Conservation (phyloP, 1,284 basidiomycete species). For the Ceratobasidium sp. region DNA sequence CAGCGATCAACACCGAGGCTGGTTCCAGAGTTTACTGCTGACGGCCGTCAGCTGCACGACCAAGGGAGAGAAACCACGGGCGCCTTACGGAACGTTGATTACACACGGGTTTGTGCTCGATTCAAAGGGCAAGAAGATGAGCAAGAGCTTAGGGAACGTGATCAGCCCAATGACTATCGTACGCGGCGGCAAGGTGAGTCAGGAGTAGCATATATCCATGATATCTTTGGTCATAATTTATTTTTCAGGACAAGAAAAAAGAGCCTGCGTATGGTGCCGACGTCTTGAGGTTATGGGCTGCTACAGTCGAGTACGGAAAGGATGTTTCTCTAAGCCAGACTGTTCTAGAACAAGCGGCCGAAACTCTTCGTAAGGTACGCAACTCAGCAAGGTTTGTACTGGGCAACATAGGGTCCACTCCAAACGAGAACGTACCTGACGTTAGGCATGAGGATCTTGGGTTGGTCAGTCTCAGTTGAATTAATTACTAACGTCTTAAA, state of each 20-base stretch:
- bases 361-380: slow-evolving; percentile 85
- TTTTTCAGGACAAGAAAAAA: slow-evolving; percentile 69
- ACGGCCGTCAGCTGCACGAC: slow-evolving; percentile 75
- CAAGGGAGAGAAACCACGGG: slow-evolving; percentile 50
- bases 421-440: slow-evolving; percentile 49
- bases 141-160: slow-evolving; percentile 95
- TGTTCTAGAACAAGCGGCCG: slow-evolving; percentile 80
- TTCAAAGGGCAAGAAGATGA: slow-evolving; percentile 94
- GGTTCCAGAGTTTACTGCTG: slow-evolving; percentile 97
- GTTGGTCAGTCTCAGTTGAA: slow-evolving; percentile 63
- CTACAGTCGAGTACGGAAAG: slow-evolving; percentile 88
- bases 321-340: slow-evolving; percentile 89
- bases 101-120: slow-evolving; percentile 99
- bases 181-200: slow-evolving; percentile 78
- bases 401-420: slow-evolving; percentile 70
- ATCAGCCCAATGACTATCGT: slow-evolving; percentile 86
- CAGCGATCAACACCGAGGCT: slow-evolving; percentile 97
- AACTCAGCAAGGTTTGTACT: slow-evolving; percentile 92
- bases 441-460: slow-evolving; percentile 60
- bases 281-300: slow-evolving; percentile 90
- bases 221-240: too few species aligned
- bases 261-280: slow-evolving; percentile 88
- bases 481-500: slow-evolving; percentile 20
- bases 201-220: background rate
- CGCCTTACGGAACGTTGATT: slow-evolving; percentile 85